phyloP scores from a whole-genome alignment of 176 grass and related monocot species.

The Phragmites australis region DNA sequence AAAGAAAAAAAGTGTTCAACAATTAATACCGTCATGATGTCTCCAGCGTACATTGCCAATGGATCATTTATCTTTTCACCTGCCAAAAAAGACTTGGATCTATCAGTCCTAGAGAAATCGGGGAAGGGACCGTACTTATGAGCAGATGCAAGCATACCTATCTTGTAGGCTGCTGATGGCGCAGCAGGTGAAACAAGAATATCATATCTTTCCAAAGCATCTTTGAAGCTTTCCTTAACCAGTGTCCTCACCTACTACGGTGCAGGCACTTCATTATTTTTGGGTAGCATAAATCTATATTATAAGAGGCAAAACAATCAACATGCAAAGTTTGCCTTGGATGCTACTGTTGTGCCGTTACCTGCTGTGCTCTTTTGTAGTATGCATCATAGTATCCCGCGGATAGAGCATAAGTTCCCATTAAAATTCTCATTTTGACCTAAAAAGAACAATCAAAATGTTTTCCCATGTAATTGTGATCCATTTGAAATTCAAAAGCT shows the following conservation, averaged over 20 bases:
- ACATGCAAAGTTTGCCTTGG: constrained; percentile 6
- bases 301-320: neutral
- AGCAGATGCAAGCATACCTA: constrained; percentile 56
- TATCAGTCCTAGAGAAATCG: constrained; percentile 27
- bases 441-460: constrained; percentile 44
- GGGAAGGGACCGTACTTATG: neutral
- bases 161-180: constrained; percentile 92
- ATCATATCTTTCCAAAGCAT: constrained; percentile 70
- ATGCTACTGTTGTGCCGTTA: constrained; percentile 42
- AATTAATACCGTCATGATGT: constrained; percentile 90
- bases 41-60: constrained; percentile 92
- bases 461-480: constrained; percentile 24
- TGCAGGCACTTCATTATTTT: constrained; percentile 6
- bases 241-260: constrained; percentile 88
- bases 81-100: constrained; percentile 32
- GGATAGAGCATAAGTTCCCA: constrained; percentile 96
- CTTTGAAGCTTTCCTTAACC: constrained; percentile 90
- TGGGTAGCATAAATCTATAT: constrained; percentile 26
- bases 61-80: constrained; percentile 96
- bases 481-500: constrained; percentile 36
- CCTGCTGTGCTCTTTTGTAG: constrained; percentile 95
- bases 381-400: constrained; percentile 97
- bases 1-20: neutral
- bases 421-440: constrained; percentile 99
- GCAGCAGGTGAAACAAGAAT: constrained; percentile 91